These are phyloP conservation scores for Cladorrhinum sp. DNA, from an alignment of 2,329 filamentous ascomycete genomes.

Conservation along the genomic window DNA sequence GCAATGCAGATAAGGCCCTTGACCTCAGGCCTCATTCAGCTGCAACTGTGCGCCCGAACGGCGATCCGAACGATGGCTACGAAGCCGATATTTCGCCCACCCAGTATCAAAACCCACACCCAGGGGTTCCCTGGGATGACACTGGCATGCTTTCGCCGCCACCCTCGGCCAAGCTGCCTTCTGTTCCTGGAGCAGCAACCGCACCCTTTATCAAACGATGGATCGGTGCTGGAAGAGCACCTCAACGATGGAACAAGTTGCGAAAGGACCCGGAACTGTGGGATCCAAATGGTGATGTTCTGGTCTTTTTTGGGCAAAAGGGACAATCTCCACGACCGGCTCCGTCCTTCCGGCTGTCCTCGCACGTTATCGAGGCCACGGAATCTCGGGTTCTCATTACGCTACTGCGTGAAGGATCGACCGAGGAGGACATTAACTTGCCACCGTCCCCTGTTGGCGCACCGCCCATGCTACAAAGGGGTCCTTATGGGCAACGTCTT, in stretches of 20 bases:
- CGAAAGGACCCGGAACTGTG: slow-evolving; percentile 59
- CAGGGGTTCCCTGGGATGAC: slow-evolving; percentile 27
- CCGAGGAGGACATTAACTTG: slow-evolving; percentile 45
- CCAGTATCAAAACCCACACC: slow-evolving; percentile 12
- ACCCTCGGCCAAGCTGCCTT: slow-evolving; percentile 43
- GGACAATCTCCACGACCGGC: slow-evolving; percentile 44
- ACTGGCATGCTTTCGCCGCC: slow-evolving; percentile 35
- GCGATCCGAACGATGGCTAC: slow-evolving; percentile 23
- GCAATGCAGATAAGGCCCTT: slow-evolving; percentile 24
- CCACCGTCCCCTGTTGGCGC: slow-evolving; percentile 43
- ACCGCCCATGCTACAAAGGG: slow-evolving; percentile 39
- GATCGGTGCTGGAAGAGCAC: slow-evolving; percentile 48
- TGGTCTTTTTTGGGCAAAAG: slow-evolving; percentile 53
- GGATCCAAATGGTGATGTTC: slow-evolving; percentile 59
- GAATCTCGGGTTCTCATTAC: slow-evolving; percentile 54
- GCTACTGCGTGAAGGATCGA: slow-evolving; percentile 51
- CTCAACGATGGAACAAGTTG: slow-evolving; percentile 55
- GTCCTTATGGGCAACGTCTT: slow-evolving; percentile 29
- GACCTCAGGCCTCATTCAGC: slow-evolving; percentile 37
- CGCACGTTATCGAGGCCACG: slow-evolving; percentile 56
- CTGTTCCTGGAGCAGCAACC: slow-evolving; percentile 36
- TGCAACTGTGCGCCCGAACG: slow-evolving; percentile 36
- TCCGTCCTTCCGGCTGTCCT: slow-evolving; percentile 56
- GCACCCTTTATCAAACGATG: slow-evolving; percentile 50
- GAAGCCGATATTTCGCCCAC: slow-evolving; percentile 16